phyloP scores from a whole-genome alignment of 2,329 filamentous ascomycete genomes.

The Neonectria ditissima region DNA sequence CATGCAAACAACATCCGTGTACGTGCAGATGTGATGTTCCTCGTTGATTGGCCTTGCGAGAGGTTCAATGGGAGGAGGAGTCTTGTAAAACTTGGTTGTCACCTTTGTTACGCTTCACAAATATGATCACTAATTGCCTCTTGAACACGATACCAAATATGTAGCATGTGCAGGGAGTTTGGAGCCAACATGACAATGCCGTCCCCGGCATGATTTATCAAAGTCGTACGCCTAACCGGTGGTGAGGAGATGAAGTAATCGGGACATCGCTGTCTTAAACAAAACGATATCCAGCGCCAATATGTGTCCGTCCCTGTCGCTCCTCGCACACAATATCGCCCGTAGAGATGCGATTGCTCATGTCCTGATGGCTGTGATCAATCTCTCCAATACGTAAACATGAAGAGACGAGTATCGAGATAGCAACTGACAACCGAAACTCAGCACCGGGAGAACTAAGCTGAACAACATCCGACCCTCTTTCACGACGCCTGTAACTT shows the following conservation, averaged over 20 bases:
- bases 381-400: neutral
- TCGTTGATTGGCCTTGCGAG: slow-evolving; percentile 4
- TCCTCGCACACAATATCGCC: neutral
- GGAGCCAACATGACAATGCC: neutral
- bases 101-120: neutral
- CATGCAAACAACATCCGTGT: neutral
- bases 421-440: neutral
- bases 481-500: too few species aligned
- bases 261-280: too few species aligned
- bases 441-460: neutral
- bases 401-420: neutral
- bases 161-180: neutral
- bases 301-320: neutral
- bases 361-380: neutral
- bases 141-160: neutral
- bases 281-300: neutral
- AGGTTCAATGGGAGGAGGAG: neutral
- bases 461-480: too few species aligned
- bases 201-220: slow-evolving; percentile 14
- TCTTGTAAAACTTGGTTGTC: neutral
- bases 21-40: neutral
- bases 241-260: neutral
- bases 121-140: neutral
- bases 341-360: neutral
- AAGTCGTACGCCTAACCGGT: neutral